A percentile compares a stretch with the other conserved stretches of the same genome.
Evolutionary conservation across 2,329 filamentous ascomycete species (phyloP).

Genomic region (Neofusicoccum sp.): DNA sequence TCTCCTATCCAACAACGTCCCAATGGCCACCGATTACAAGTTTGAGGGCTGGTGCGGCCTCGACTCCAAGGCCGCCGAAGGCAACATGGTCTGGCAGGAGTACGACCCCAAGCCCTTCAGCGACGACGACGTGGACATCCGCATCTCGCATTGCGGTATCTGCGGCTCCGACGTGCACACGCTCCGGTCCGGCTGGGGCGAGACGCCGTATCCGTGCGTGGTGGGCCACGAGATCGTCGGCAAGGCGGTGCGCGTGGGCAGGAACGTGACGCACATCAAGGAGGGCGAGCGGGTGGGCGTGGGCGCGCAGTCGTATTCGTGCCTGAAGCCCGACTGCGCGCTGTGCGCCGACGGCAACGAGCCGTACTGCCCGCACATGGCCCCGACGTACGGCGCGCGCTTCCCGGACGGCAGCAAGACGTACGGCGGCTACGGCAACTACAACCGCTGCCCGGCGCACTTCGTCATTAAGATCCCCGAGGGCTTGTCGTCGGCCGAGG

Average conservation of each 20-base stretch:
- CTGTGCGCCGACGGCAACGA: slow-evolving; percentile 49
- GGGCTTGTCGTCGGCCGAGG: slow-evolving; percentile 47
- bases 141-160: slow-evolving; percentile 12
- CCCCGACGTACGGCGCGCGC: slow-evolving; percentile 59
- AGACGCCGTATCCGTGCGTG: slow-evolving; percentile 44
- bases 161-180: slow-evolving; percentile 34
- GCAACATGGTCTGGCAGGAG: slow-evolving; percentile 54
- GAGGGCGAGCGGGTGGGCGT: slow-evolving; percentile 61
- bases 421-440: slow-evolving; percentile 63
- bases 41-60: slow-evolving; percentile 52
- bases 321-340: slow-evolving; percentile 49
- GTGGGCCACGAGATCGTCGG: slow-evolving; percentile 46
- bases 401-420: slow-evolving; percentile 61
- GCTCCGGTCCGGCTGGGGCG: slow-evolving; percentile 40
- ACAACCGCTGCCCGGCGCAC: slow-evolving; percentile 55
- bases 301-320: slow-evolving; percentile 49
- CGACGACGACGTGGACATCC: slow-evolving; percentile 36
- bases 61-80: slow-evolving; percentile 48
- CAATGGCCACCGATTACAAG: slow-evolving; percentile 30
- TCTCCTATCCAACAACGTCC: slow-evolving; percentile 47
- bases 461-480: slow-evolving; percentile 61
- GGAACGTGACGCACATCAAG: slow-evolving; percentile 45
- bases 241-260: slow-evolving; percentile 35
- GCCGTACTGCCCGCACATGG: slow-evolving; percentile 46
- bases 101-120: slow-evolving; percentile 44